A percentile compares a stretch with the other conserved stretches of the same genome.
phyloP scores from a whole-genome alignment of 164 flowering plant species.

The Cinnamomum chago region DNA sequence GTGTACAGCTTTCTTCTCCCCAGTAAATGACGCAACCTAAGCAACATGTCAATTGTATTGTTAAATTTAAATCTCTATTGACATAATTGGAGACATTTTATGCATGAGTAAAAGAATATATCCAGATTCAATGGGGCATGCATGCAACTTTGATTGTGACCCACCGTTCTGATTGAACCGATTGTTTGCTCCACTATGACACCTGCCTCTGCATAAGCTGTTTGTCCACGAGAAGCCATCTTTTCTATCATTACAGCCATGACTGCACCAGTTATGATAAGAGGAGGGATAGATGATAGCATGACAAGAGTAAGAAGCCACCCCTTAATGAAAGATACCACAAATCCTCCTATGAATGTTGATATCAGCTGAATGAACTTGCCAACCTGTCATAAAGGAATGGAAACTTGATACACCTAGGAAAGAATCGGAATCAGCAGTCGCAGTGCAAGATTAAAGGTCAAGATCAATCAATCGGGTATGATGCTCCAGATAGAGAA shows the following conservation, averaged over 20 bases:
- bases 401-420: not conserved
- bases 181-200: constrained; percentile 46
- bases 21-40: constrained; percentile 55
- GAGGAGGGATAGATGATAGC: constrained; percentile 35
- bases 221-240: constrained; percentile 45
- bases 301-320: constrained; percentile 50
- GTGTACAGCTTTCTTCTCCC: constrained; percentile 43
- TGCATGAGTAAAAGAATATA: not conserved
- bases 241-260: constrained; percentile 28
- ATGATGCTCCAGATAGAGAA: no score
- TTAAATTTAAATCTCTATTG: no score
- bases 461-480: not conserved
- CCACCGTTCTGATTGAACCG: constrained; percentile 47
- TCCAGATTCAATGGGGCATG: not conserved
- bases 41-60: not conserved
- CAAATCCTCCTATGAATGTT: constrained; percentile 46
- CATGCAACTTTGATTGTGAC: not conserved
- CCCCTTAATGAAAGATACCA: constrained; percentile 38
- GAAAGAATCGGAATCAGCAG: not conserved
- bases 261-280: constrained; percentile 35
- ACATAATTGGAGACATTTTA: no score
- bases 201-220: constrained; percentile 39
- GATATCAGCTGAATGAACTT: constrained; percentile 40
- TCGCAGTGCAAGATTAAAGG: not conserved
- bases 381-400: constrained; percentile 32